Conservation (phyloP, 1,284 basidiomycete genomes). For the Tilletiopsis washingtonensis region DNA sequence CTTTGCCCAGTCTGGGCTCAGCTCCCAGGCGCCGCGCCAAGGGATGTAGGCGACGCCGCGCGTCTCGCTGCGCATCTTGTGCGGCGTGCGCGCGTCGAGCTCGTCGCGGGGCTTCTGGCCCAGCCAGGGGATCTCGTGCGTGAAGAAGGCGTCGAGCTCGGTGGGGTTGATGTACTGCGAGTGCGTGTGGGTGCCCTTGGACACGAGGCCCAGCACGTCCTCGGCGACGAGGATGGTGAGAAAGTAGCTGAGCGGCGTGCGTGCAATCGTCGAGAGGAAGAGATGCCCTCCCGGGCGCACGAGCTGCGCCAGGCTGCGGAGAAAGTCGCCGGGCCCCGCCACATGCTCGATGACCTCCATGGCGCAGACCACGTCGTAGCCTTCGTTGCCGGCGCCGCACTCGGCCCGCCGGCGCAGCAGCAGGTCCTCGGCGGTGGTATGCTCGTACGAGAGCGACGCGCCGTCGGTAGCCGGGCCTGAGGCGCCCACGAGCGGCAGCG, state of each 20-base stretch:
- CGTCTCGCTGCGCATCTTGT: constrained; percentile 32
- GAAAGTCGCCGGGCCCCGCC: constrained; percentile 75
- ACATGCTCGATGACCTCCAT: constrained; percentile 99
- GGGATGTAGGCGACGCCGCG: constrained; percentile 39
- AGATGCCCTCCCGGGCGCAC: constrained; percentile 84
- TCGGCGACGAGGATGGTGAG: constrained; percentile 88
- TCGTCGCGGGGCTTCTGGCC: neutral
- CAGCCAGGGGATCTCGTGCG: constrained; percentile 31
- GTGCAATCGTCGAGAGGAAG: constrained; percentile 90
- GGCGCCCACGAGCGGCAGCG: constrained; percentile 8
- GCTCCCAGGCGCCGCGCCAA: constrained; percentile 25
- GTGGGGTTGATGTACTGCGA: constrained; percentile 80
- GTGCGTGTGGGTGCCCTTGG: constrained; percentile 84
- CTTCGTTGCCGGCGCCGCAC: constrained; percentile 61
- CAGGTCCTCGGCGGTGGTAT: constrained; percentile 68
- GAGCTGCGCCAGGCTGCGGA: constrained; percentile 30
- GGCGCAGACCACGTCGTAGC: constrained; percentile 86
- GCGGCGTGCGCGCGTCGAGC: neutral
- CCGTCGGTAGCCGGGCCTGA: constrained; percentile 7
- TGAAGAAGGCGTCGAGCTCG: constrained; percentile 81
- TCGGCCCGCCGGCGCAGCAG: constrained; percentile 48
- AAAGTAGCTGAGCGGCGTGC: constrained; percentile 80
- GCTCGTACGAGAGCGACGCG: constrained; percentile 58
- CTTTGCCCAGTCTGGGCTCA: constrained; percentile 11
- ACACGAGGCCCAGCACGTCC: constrained; percentile 66